A percentile compares a stretch with the other conserved stretches of the same genome.
Conservation (phyloP, 176 grass and related monocot species). For the Tillandsia fasciculata region DNA sequence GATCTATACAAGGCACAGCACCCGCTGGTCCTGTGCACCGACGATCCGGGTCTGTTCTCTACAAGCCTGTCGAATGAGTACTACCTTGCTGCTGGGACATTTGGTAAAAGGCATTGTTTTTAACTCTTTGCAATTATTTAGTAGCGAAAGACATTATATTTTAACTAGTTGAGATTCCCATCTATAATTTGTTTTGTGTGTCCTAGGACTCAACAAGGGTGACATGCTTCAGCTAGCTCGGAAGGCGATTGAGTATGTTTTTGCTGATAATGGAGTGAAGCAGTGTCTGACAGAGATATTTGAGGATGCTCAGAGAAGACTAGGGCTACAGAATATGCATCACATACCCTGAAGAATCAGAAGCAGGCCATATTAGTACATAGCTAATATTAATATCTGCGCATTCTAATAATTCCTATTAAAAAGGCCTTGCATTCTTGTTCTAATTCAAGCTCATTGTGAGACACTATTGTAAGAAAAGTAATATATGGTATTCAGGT, state of each 20-base stretch:
- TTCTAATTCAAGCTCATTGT: no score
- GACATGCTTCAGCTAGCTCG: slow-evolving; percentile 62
- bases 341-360: neutral
- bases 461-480: no score
- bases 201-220: slow-evolving; percentile 51
- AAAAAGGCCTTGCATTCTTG: no score
- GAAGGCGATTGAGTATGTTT: slow-evolving; percentile 42
- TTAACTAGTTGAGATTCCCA: neutral
- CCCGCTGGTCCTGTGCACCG: slow-evolving; percentile 70
- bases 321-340: slow-evolving; percentile 10
- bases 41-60: slow-evolving; percentile 73
- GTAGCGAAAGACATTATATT: neutral
- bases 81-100: slow-evolving; percentile 44
- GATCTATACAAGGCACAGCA: slow-evolving; percentile 72
- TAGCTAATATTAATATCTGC: no score
- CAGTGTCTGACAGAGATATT: slow-evolving; percentile 37
- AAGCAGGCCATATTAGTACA: no score
- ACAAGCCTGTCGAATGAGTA: slow-evolving; percentile 85
- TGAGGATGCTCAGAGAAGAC: slow-evolving; percentile 28
- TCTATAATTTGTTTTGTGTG: slow-evolving; percentile 9
- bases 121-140: neutral
- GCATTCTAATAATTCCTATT: no score
- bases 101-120: slow-evolving; percentile 33
- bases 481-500: no score
- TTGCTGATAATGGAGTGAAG: slow-evolving; percentile 61